phyloP scores from a whole-genome alignment of 2,329 filamentous ascomycete species.

The Tolypocladium endophyticum region DNA sequence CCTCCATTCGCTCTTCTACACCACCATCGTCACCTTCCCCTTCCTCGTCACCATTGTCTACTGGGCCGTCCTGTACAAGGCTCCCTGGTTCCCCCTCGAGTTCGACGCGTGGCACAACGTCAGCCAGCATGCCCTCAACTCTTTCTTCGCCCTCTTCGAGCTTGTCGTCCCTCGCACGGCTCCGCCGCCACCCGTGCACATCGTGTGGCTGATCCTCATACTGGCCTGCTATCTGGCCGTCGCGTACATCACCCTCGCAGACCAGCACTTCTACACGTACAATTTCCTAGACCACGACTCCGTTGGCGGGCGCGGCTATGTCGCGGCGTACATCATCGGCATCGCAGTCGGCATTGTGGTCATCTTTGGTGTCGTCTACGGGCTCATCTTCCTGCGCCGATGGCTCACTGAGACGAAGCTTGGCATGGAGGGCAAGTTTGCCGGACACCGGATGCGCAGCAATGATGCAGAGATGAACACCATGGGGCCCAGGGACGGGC shows the following conservation, averaged over 20 bases:
- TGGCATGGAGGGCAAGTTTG: conserved; percentile 31
- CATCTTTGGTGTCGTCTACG: conserved; percentile 41
- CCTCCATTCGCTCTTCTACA: conserved; percentile 55
- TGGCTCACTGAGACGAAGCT: conserved; percentile 38
- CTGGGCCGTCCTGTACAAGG: conserved; percentile 51
- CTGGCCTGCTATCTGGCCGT: conserved; percentile 62
- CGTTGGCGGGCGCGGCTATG: conserved; percentile 31
- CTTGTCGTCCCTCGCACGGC: conserved; percentile 56
- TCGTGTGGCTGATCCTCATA: conserved; percentile 58
- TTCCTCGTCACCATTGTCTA: conserved; percentile 62
- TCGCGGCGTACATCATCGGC: conserved; percentile 55
- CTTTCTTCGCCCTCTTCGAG: conserved; percentile 64
- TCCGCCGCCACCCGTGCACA: conserved; percentile 49
- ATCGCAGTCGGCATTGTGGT: conserved; percentile 42
- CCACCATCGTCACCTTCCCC: conserved; percentile 51
- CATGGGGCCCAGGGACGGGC: conserved; percentile 2
- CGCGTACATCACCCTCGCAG: conserved; percentile 62
- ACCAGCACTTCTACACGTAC: conserved; percentile 68
- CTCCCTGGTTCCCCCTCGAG: conserved; percentile 36
- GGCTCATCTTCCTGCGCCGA: conserved; percentile 37
- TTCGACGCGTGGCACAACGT: conserved; percentile 55
- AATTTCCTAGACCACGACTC: conserved; percentile 60
- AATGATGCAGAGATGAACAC: conserved; percentile 17
- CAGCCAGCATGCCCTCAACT: conserved; percentile 67
- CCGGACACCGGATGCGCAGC: conserved; percentile 9